These are phyloP conservation scores for Pichia sporocuriosa DNA, from an alignment of 805 yeast genomes.

Conservation along the genomic window DNA sequence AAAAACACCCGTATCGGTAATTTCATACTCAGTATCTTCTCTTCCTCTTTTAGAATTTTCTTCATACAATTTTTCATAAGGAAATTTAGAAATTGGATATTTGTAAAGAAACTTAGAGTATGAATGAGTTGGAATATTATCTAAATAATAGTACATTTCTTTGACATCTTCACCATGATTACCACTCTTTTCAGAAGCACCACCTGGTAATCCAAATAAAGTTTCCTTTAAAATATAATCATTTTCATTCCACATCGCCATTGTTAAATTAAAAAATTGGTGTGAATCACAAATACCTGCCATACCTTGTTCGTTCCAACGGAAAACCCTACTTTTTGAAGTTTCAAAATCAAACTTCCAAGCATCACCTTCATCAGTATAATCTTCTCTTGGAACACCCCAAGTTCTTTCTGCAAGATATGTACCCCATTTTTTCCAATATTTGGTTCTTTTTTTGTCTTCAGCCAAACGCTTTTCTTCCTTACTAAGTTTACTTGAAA, in stretches of 20 bases:
- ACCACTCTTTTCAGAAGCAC: slow-evolving; percentile 61
- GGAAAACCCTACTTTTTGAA: slow-evolving; percentile 68
- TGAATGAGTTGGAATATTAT: slow-evolving; percentile 88
- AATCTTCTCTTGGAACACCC: slow-evolving; percentile 85
- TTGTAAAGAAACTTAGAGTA: slow-evolving; percentile 88
- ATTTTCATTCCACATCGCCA: slow-evolving; percentile 88
- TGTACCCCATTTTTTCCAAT: slow-evolving; percentile 90
- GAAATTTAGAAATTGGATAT: slow-evolving; percentile 82
- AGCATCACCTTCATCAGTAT: slow-evolving; percentile 79
- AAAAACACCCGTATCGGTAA: slow-evolving; percentile 72
- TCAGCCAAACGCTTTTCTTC: slow-evolving; percentile 38
- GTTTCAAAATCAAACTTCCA: slow-evolving; percentile 90
- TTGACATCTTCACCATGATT: slow-evolving; percentile 96
- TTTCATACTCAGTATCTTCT: slow-evolving; percentile 68
- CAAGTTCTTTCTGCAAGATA: slow-evolving; percentile 83
- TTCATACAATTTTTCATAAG: slow-evolving; percentile 66
- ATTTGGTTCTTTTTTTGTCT: slow-evolving; percentile 36
- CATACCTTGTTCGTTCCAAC: slow-evolving; percentile 96
- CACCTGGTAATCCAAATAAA: slow-evolving; percentile 74
- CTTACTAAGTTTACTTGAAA: slow-evolving; percentile 15
- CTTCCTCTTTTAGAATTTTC: slow-evolving; percentile 63
- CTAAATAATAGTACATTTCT: slow-evolving; percentile 76
- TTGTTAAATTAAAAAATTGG: slow-evolving; percentile 65
- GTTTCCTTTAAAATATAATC: slow-evolving; percentile 83
- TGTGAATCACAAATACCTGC: slow-evolving; percentile 86